Evolutionary conservation across 805 yeast genomes (phyloP), one percentile per base, ranked within the genome.

Genomic region (Candida stauntonica): DNA sequence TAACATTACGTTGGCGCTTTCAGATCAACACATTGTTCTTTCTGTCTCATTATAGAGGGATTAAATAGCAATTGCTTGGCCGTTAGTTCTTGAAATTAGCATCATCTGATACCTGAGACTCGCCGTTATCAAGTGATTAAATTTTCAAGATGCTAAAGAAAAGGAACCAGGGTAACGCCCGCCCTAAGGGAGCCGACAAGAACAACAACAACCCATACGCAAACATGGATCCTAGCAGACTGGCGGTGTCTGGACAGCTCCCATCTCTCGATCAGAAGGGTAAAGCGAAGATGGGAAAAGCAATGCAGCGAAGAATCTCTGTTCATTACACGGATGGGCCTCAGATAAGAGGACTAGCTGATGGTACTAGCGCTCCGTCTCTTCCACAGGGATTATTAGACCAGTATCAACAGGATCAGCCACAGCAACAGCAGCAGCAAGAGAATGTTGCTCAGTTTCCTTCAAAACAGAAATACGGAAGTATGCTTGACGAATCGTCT

Each of bases 281-380:
- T 29, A 60, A 62, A 41, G 65, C 57, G 23, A 65, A 62, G 47
- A 61, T 65, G 42, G 70, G 67, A 2, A 54, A 62, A 13, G 55
- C 67, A 16, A 67, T 67, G 65, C 70, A 69, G 38, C 52, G 75
- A 36, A 52, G 75, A 40, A 57, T 70, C 43, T 70, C 75, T 3
- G 59, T 70, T 23, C 70, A 66, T 39, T 63, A 36, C 47, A 38
- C 46, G 3, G 55, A 51, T 21, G 42, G 41, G 19, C 44, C 31
- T 26, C 38, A 38, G 31, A 12, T 46, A 20, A 20, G 50, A 35
- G 39, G 47, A 18, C 31, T 38, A 15, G 20, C 39, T 16, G 31
- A 14, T 6, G 45, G 39, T 0, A n/a, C 17, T 9, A 29, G 31
- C n/a, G 51, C 50, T 5, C 66, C 64, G 7, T 48, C 62, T 3